These are phyloP conservation scores for Podaxis rugospora DNA, from an alignment of 768 basidiomycete genomes.

Conservation along the genomic window DNA sequence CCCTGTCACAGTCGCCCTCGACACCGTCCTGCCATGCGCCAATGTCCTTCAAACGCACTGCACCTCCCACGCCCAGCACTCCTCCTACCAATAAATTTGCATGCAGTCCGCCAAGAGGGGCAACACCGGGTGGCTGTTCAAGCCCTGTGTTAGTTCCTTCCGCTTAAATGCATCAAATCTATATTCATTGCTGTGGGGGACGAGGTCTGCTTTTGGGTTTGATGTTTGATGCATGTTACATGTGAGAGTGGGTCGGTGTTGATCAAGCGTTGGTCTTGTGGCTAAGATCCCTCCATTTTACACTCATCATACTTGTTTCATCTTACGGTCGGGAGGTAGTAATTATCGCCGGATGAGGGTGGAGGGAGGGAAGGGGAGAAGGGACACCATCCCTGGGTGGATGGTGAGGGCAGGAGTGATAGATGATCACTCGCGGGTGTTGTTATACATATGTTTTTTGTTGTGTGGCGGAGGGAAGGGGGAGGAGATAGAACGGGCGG, in stretches of 20 bases:
- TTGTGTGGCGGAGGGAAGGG: neutral
- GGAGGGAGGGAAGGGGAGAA: neutral
- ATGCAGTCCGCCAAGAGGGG: neutral
- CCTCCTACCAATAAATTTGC: too few relatives aligned
- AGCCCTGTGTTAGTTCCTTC: neutral
- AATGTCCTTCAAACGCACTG: constrained; percentile 9
- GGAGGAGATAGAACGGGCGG: neutral
- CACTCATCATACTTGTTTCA: too few relatives aligned
- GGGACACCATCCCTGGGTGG: neutral
- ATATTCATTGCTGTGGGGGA: neutral
- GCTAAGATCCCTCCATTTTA: too few relatives aligned
- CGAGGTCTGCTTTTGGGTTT: neutral
- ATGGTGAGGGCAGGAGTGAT: neutral
- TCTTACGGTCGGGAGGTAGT: too few relatives aligned
- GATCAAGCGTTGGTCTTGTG: too few relatives aligned
- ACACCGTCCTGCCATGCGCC: constrained; percentile 7
- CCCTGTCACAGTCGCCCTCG: neutral
- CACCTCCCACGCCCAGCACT: neutral
- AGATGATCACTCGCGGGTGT: neutral
- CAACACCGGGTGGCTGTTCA: neutral
- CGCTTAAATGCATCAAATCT: neutral
- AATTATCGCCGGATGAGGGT: neutral
- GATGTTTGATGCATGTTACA: neutral
- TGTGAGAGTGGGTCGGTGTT: too few relatives aligned
- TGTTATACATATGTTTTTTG: neutral